Evolutionary conservation across 148 eudicot genomes (phyloP), one percentile per base, ranked within the genome.

Genomic region (Diospyros kaki): DNA sequence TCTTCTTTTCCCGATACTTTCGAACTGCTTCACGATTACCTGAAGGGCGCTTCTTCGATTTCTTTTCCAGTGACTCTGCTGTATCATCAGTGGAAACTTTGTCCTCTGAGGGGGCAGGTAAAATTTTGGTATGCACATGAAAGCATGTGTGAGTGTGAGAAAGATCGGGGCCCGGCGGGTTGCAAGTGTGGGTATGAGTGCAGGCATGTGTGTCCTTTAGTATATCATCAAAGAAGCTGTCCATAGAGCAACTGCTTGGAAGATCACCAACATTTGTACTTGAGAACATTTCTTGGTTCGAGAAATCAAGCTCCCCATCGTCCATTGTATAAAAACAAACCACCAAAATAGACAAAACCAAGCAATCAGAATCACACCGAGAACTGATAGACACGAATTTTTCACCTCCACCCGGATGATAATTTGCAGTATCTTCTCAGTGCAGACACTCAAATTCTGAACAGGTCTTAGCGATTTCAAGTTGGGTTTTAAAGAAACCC

Each of bases 1-100:
- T 96, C 88, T 96, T 96, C 86, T 96, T 96, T 81, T 93, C 91
- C 10, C 99, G 93, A 67, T 96, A 96, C 84, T 96, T 96, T 17
- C 97, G 87, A 69, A 96, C 99, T 0, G 99, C 99, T 85, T 89
- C 99, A 46, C 91, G 87, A 65, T 96, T 96, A 1, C 98, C 98
- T 66, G 74, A 58, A 11, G 94, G 86, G 3, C 89, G 84, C 76
- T 93, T 96, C 79, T 85, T 96, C 43, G 76, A 58, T 50, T 79
- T 91, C 74, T 84, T 90, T 42, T 85, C 97, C n/a, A 78, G 81
- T 1, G 93, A 89, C 73, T 93, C 98, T 1, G 90, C 87, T 55
- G 93, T 85, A 68, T 96, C 99, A 58, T 96, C 95, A 71, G 84
- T 78, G 18, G 88, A 86, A 28, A 80, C 86, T 83, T 86, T 89